Base-by-base conservation (phyloP, 768 basidiomycete species). In the Boletus sensibilis region DNA sequence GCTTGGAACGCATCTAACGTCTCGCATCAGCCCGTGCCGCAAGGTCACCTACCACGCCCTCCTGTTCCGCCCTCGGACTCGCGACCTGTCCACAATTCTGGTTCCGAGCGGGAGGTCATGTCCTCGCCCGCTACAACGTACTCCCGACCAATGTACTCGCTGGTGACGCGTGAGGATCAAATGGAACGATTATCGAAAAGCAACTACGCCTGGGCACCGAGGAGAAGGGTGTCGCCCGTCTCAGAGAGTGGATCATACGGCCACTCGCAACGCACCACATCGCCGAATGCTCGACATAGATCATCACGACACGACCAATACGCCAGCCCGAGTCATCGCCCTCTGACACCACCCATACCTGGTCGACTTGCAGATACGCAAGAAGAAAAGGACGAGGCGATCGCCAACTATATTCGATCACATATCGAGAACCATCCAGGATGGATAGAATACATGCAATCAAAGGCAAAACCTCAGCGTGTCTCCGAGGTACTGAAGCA, bases 371-470 rank as follows among this genome's bases (percentile, higher is more conserved):
- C 68, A 27, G 77, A 75, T 35, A 69, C 74, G 5, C 67, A 64
- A 25, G 78, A 78, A 21, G 70, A 77, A 47, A 64, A 75, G 40
- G 73, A 81, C 56, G 74, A 75, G 18, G 68, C 71, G 31, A 75
- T 86, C 43, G 66, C 68, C 16, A 69, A 71, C 46, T 77, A 78
- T 53, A 76, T 85, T n/a, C 74, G 78, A 43, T 50, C 67, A 9
- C 56, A 75, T 14, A 65, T 87, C 13, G 73, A 76, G 56, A 68
- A 77, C 31, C 79, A 85, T 54, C 61, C 69, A 2, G 73, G 64
- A 23, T 85, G 79, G 76, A 53, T 58, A 10, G 72, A 73, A 11
- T 85, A 80, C 61, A 83, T 80, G 67, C 67, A 73, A 54, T 73
- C 74, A 7, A 76, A 74, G 52, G 77, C 72, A 10, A 69, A 57